Percentiles rank a stretch among this genome's conserved stretches.
Conservation (phyloP, 176 grass and related monocot species). For the Triticum monococcum region DNA sequence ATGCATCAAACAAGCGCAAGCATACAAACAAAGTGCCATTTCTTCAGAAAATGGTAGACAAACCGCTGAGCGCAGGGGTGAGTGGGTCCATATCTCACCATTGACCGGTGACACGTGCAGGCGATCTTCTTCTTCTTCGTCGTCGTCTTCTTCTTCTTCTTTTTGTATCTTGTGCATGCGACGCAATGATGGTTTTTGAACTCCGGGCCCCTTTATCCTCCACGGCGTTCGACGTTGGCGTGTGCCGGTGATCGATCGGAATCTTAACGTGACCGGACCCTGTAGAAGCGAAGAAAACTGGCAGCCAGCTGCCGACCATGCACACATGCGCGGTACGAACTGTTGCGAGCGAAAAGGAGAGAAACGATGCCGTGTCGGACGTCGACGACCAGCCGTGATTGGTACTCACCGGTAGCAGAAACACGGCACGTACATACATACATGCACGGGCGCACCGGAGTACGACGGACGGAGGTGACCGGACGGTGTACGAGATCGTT, state of each 20-base stretch:
- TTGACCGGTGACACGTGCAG: background rate
- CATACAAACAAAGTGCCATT: no score
- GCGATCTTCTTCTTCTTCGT: background rate
- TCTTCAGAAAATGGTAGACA: background rate
- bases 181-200: background rate
- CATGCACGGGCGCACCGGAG: background rate
- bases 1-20: no score
- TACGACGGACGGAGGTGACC: constrained; percentile 9
- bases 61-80: background rate
- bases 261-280: background rate
- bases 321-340: background rate
- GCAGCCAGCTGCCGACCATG: background rate
- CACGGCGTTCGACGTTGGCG: background rate
- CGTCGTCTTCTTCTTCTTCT: background rate
- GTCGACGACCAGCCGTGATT: constrained; percentile 10
- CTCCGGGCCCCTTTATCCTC: no score
- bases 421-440: background rate
- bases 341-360: background rate
- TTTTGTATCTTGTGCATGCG: background rate
- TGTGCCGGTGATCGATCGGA: background rate
- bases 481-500: constrained; percentile 19
- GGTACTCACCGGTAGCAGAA: background rate
- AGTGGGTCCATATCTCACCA: background rate
- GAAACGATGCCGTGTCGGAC: background rate
- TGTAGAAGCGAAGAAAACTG: background rate